These are phyloP conservation scores for Ceratocystis papillata DNA, from an alignment of 2,329 filamentous ascomycete species.

Conservation along the genomic window DNA sequence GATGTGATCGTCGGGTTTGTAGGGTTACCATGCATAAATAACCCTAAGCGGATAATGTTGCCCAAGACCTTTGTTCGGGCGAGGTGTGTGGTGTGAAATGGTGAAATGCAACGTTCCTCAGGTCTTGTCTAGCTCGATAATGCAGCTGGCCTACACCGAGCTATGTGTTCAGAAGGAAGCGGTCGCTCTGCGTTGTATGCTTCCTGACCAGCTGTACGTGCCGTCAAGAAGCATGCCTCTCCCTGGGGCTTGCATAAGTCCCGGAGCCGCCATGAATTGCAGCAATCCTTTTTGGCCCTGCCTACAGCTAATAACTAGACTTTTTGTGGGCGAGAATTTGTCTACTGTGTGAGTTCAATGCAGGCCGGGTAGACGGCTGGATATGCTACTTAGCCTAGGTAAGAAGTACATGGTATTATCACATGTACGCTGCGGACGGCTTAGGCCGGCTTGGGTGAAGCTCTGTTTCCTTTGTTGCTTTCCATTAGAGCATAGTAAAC, in stretches of 20 bases:
- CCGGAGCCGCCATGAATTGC: slow-evolving; percentile 11
- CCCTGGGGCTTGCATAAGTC: slow-evolving; percentile 1
- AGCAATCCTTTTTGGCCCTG: background rate
- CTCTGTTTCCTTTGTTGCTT: background rate
- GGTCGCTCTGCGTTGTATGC: slow-evolving; percentile 7
- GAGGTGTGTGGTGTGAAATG: background rate
- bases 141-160: slow-evolving; percentile 1
- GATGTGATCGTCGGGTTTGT: background rate
- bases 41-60: background rate
- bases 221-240: slow-evolving; percentile 5
- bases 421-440: background rate
- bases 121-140: background rate
- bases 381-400: background rate
- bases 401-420: background rate
- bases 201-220: slow-evolving; percentile 12
- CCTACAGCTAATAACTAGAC: background rate
- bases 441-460: background rate
- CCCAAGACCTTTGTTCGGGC: background rate
- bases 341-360: too few species aligned
- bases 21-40: background rate
- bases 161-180: slow-evolving; percentile 4
- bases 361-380: background rate
- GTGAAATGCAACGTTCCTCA: background rate
- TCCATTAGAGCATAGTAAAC: background rate
- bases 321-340: background rate